A percentile compares a stretch with the other conserved stretches of the same genome.
Conservation (phyloP, 371 early-diverging fungal genomes). For the Apophysomyces trapeziformis region DNA sequence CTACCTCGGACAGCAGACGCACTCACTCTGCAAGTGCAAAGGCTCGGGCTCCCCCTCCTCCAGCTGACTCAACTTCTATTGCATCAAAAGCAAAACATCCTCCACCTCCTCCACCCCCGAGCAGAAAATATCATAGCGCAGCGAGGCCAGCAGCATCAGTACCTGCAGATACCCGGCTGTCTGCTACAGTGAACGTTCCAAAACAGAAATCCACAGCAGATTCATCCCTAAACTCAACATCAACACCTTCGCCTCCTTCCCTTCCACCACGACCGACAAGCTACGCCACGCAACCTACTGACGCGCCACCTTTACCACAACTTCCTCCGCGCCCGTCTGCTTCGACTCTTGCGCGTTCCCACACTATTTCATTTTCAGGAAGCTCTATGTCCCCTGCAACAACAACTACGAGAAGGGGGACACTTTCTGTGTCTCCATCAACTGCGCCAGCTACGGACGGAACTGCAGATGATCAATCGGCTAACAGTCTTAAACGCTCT, state of each 20-base stretch:
- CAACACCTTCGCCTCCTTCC: slow-evolving; percentile 20
- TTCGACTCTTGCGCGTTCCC: slow-evolving; percentile 40
- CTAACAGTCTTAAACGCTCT: neutral
- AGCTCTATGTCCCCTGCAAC: neutral
- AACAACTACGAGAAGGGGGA: neutral
- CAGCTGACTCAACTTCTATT: neutral
- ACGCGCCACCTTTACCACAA: slow-evolving; percentile 27
- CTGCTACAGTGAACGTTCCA: too few relatives aligned
- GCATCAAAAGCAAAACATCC: slow-evolving; percentile 20
- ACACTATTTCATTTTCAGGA: slow-evolving; percentile 20
- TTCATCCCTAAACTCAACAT: slow-evolving; percentile 7
- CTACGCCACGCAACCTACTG: slow-evolving; percentile 12
- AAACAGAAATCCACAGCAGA: slow-evolving; percentile 12
- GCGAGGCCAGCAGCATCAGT: slow-evolving; percentile 15
- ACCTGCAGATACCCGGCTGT: neutral
- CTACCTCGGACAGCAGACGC: neutral
- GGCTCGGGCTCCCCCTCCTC: neutral
- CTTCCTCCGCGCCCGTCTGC: slow-evolving; percentile 47
- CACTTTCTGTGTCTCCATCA: neutral
- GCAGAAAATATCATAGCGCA: slow-evolving; percentile 45
- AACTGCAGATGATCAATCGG: neutral
- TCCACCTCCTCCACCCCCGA: slow-evolving; percentile 47
- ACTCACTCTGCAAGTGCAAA: neutral
- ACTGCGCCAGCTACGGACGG: neutral
- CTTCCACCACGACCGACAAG: slow-evolving; percentile 21